A percentile compares a stretch with the other conserved stretches of the same genome.
Evolutionary conservation across 225 moss, liverwort and hornwort species (phyloP).

Genomic region (Physcomitrium patens): DNA sequence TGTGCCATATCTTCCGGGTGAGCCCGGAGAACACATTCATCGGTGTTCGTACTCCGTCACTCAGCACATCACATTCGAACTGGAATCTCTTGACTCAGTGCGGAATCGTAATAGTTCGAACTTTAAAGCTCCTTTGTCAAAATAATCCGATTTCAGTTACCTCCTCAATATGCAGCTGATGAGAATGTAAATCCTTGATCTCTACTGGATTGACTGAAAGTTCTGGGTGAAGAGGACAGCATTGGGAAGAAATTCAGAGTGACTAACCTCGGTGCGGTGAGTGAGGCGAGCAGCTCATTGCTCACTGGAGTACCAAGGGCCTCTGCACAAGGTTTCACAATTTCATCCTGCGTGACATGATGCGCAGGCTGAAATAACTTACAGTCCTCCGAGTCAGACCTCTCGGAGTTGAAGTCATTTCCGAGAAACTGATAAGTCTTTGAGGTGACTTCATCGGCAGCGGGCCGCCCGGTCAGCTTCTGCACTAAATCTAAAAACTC

Average conservation of each 20-base stretch:
- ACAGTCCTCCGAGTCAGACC: conserved; percentile 16
- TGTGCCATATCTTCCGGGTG: conserved; percentile 30
- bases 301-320: conserved; percentile 40
- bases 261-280: conserved; percentile 43
- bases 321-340: conserved; percentile 45
- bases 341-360: conserved; percentile 31
- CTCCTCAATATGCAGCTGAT: conserved; percentile 36
- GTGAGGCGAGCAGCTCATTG: conserved; percentile 46
- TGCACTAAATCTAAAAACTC: conserved; percentile 56
- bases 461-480: conserved; percentile 49
- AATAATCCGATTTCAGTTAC: background rate
- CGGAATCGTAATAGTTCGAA: conserved; percentile 8
- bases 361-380: conserved; percentile 20
- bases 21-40: conserved; percentile 39
- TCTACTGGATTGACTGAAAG: conserved; percentile 43
- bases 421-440: conserved; percentile 33
- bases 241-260: conserved; percentile 53
- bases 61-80: conserved; percentile 40
- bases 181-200: conserved; percentile 44
- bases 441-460: conserved; percentile 30
- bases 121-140: background rate
- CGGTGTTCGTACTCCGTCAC: conserved; percentile 24
- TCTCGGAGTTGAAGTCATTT: conserved; percentile 42
- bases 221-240: conserved; percentile 33
- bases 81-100: conserved; percentile 19